Evolutionary conservation across 75 land plant genomes (phyloP), one percentile per base, ranked within the genome.

Genomic region (Pinus taeda): DNA sequence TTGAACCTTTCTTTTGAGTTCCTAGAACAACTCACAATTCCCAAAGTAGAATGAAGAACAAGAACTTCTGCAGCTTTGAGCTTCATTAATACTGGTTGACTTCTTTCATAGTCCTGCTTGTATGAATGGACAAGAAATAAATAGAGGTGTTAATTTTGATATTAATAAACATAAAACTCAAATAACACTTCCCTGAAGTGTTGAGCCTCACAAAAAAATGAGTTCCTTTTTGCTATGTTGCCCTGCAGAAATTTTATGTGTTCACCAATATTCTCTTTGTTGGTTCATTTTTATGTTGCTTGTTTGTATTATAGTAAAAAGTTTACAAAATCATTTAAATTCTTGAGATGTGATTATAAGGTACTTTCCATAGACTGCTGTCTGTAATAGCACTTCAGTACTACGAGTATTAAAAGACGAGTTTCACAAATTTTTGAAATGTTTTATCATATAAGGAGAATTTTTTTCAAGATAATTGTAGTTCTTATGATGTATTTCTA

Each of bases 91-190:
- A 69, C 3, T 42, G 21, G 6, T 3, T 42, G 21, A 69, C 71
- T 69, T 69, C 71, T 69, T 69, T 69, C 71, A 69, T 69, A 69
- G 42, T 69, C 71, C 71, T 69, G 71, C 11, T 69, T 1, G 12
- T 69, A 22, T 69, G 49, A 69, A 69, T 20, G 42, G 24, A 5
- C 71, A 67, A 67, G 17, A 67, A 67, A 37, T 8, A 67, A 9
- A 18, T 33, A 69, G 33, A 37, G 37, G 22, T 8, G 22, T 8
- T 42, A 69, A 69, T 49, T 49, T 49, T 49, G 53, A 69, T n/a
- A 8, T 3, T 42, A 20, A 11, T 6, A 42, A 69, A 69, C 42
- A 37, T 20, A 69, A 7, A 39, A n/a, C 15, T 37, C 21, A 37
- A 67, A 37, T 17, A 49, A 49, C 53, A 49, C 53, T 9, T 49